These are phyloP conservation scores for Mastigamoeba balamuthi DNA, from an alignment of 78 protist genomes.

Conservation along the genomic window DNA sequence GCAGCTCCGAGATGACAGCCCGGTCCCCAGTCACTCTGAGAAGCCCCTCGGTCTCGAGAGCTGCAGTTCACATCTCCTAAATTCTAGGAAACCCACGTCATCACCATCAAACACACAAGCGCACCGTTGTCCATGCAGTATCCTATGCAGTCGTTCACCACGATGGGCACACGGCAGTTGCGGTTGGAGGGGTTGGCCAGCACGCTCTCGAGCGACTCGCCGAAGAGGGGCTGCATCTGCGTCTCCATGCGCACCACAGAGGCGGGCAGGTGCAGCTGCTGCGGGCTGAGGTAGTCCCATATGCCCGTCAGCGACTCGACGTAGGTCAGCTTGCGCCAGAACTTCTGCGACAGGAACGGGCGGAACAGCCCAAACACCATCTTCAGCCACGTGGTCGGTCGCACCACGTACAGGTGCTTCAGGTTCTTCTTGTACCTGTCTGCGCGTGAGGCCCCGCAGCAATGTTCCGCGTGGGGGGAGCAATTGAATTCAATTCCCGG, in stretches of 20 bases:
- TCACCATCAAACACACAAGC: too few species aligned
- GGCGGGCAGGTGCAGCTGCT: constrained; percentile 26
- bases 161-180: neutral
- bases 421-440: constrained; percentile 62
- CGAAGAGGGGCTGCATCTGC: neutral
- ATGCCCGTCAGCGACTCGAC: constrained; percentile 16
- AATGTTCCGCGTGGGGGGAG: too few species aligned
- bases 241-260: constrained; percentile 1
- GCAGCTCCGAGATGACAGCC: too few species aligned
- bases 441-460: too few species aligned
- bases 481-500: too few species aligned
- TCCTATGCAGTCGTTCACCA: neutral
- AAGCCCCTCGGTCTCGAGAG: too few species aligned
- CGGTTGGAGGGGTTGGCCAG: constrained; percentile 5
- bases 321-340: constrained; percentile 22
- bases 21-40: too few species aligned
- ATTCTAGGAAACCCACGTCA: too few species aligned
- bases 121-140: too few species aligned
- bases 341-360: constrained; percentile 27
- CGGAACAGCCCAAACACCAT: constrained; percentile 25
- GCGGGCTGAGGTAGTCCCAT: constrained; percentile 1
- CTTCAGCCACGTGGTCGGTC: constrained; percentile 41
- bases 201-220: neutral
- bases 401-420: constrained; percentile 44
- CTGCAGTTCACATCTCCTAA: too few species aligned